Conservation (phyloP, 805 yeast species). For the Kuraishia hungarica region DNA sequence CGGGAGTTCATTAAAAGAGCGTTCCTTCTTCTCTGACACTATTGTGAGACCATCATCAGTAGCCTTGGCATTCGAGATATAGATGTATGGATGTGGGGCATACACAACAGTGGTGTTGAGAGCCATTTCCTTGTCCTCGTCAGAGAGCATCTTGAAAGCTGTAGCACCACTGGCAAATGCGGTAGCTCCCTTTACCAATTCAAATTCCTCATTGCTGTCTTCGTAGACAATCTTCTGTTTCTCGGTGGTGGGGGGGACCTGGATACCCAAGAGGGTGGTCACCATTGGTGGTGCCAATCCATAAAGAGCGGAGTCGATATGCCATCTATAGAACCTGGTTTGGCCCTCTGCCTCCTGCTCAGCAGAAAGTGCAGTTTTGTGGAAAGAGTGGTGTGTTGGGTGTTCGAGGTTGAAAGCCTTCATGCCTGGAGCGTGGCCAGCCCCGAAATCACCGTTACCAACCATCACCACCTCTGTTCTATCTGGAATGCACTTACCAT, state of each 20-base stretch:
- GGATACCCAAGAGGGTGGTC: constrained; percentile 76
- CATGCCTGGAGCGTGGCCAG: constrained; percentile 34
- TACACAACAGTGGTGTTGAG: constrained; percentile 74
- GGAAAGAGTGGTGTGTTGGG: constrained; percentile 80
- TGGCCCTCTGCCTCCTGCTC: constrained; percentile 53
- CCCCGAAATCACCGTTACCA: constrained; percentile 69
- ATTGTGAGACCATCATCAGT: constrained; percentile 83
- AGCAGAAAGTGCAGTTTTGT: constrained; percentile 54
- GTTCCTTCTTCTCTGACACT: constrained; percentile 72
- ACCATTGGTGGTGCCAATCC: constrained; percentile 81
- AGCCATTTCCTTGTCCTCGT: constrained; percentile 68
- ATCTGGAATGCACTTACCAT: constrained; percentile 68
- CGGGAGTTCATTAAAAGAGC: constrained; percentile 60
- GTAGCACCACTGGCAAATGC: constrained; percentile 81
- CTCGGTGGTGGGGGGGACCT: constrained; percentile 64
- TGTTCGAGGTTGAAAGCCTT: constrained; percentile 50
- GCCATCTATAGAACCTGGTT: constrained; percentile 90
- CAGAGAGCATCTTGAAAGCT: constrained; percentile 60
- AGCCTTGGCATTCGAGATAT: constrained; percentile 71
- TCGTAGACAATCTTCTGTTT: constrained; percentile 61
- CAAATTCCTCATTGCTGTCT: constrained; percentile 54
- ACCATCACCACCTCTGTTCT: constrained; percentile 89
- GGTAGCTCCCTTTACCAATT: constrained; percentile 78
- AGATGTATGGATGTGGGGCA: constrained; percentile 91
- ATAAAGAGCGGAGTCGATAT: constrained; percentile 83